Conservation (phyloP, 257 asterid species). For the Nicotiana paniculata region DNA sequence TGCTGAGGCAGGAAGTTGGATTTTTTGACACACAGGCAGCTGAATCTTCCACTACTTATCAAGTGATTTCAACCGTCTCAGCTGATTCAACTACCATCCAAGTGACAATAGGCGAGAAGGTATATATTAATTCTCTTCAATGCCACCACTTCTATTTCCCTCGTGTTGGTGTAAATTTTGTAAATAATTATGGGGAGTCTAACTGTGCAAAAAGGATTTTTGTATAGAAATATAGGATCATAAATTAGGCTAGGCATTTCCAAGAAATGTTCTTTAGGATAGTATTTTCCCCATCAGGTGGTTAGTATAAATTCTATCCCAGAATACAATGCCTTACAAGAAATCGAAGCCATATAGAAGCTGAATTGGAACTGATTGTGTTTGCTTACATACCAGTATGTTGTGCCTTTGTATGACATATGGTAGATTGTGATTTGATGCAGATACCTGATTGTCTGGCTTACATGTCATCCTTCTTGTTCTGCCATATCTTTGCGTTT, state of each 20-base stretch:
- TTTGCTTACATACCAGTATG: background rate
- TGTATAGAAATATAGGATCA: too few relatives aligned
- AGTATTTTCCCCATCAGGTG: too few relatives aligned
- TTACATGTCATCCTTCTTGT: conserved; percentile 70
- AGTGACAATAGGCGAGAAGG: conserved; percentile 77
- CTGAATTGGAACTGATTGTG: background rate
- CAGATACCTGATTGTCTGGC: conserved; percentile 83
- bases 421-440: background rate
- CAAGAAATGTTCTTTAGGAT: too few relatives aligned
- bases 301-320: too few relatives aligned
- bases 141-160: too few relatives aligned
- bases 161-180: background rate
- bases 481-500: conserved; percentile 66
- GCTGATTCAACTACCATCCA: conserved; percentile 67
- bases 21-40: conserved; percentile 72
- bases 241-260: too few relatives aligned
- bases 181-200: background rate
- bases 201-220: too few relatives aligned
- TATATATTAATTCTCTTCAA: conserved; percentile 4
- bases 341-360: background rate
- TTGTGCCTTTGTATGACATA: background rate
- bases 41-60: conserved; percentile 65
- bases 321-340: too few relatives aligned
- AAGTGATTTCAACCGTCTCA: conserved; percentile 63
- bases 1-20: conserved; percentile 69